Evolutionary conservation across 2,329 filamentous ascomycete species (phyloP).

Genomic region (Hymenoscyphus albidus): DNA sequence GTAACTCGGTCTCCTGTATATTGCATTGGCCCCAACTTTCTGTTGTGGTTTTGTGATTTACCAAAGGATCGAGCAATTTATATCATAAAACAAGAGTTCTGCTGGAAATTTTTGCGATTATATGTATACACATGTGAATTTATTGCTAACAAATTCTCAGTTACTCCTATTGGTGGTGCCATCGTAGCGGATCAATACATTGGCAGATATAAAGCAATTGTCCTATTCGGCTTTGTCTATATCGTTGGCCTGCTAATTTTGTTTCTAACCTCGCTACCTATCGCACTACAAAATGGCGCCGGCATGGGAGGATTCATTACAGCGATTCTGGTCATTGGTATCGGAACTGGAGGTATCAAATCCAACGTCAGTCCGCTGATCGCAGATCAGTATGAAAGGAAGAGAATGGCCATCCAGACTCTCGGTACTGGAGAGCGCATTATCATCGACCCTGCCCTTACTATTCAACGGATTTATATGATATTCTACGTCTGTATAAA

Average conservation of each 20-base stretch:
- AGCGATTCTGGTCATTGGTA: constrained; percentile 45
- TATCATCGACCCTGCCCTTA: constrained; percentile 57
- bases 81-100: too few relatives aligned
- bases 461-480: constrained; percentile 44
- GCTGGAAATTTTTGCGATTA: too few relatives aligned
- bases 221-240: constrained; percentile 43
- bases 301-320: constrained; percentile 50
- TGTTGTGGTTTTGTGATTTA: not conserved
- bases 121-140: not conserved
- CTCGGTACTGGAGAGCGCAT: constrained; percentile 54
- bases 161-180: constrained; percentile 39
- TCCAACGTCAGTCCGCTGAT: constrained; percentile 62
- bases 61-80: not conserved
- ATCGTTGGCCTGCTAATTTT: constrained; percentile 53
- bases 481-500: constrained; percentile 68
- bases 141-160: constrained; percentile 6
- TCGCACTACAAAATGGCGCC: constrained; percentile 40
- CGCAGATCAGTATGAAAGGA: constrained; percentile 51
- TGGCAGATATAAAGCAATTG: constrained; percentile 60
- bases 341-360: constrained; percentile 55
- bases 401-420: constrained; percentile 42
- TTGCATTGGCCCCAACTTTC: not conserved
- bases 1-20: too few relatives aligned
- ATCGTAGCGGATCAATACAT: constrained; percentile 53
- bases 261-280: constrained; percentile 50